Conservation (phyloP, 371 early-diverging fungal genomes). For the Syncephalastrum sp. region DNA sequence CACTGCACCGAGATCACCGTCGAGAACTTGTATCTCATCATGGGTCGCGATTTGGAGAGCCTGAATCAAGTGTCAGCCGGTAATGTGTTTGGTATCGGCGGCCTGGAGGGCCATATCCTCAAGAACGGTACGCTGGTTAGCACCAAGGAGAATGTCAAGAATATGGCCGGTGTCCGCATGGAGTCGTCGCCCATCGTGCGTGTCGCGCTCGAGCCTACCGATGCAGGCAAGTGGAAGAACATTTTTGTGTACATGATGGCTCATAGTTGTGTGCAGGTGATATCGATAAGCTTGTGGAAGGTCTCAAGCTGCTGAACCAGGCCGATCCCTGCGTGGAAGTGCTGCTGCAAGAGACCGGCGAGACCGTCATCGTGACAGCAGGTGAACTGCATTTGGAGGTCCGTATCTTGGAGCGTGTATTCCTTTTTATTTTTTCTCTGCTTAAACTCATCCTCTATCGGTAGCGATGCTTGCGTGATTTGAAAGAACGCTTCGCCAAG, state of each 20-base stretch:
- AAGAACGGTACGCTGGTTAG: slow-evolving; percentile 90
- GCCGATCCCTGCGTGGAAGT: slow-evolving; percentile 96
- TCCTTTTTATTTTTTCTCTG: slow-evolving; percentile 4
- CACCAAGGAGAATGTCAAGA: slow-evolving; percentile 50
- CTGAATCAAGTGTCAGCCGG: slow-evolving; percentile 90
- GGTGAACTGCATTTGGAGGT: slow-evolving; percentile 96
- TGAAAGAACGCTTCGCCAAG: slow-evolving; percentile 91
- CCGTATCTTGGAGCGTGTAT: background rate
- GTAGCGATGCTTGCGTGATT: slow-evolving; percentile 88
- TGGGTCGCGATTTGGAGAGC: slow-evolving; percentile 91
- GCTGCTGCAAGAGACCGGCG: slow-evolving; percentile 89
- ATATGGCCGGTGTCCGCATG: slow-evolving; percentile 55
- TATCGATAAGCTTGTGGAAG: slow-evolving; percentile 82
- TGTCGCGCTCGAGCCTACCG: slow-evolving; percentile 92
- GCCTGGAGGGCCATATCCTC: slow-evolving; percentile 83
- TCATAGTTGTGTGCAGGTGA: slow-evolving; percentile 39
- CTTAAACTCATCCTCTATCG: background rate
- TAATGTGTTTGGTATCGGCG: slow-evolving; percentile 94
- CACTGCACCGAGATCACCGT: slow-evolving; percentile 70
- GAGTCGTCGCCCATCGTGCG: slow-evolving; percentile 87
- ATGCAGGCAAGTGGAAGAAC: slow-evolving; percentile 49
- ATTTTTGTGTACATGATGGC: background rate
- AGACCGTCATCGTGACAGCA: slow-evolving; percentile 93
- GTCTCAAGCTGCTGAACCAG: slow-evolving; percentile 86
- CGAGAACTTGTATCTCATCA: slow-evolving; percentile 83